Evolutionary conservation across 2,329 filamentous ascomycete species (phyloP).

Genomic region (Aureobasidium mangrovei): DNA sequence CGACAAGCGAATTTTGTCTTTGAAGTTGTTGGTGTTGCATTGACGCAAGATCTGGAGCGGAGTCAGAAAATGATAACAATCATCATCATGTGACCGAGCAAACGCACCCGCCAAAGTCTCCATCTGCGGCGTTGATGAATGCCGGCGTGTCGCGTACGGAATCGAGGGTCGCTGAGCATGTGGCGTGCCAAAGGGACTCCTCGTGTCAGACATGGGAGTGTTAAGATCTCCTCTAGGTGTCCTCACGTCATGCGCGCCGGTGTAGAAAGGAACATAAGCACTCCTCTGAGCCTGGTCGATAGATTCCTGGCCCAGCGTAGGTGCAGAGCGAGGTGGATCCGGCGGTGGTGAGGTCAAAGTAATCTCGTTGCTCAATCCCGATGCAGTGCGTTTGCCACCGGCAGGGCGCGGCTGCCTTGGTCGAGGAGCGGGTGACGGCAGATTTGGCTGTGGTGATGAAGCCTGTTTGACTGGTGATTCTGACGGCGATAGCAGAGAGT

Average conservation of each 20-base stretch:
- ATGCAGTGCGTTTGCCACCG: slow-evolving; percentile 29
- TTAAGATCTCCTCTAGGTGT: slow-evolving; percentile 5
- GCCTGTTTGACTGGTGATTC: slow-evolving; percentile 34
- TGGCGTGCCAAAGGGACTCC: slow-evolving; percentile 12
- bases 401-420: slow-evolving; percentile 16
- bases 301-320: slow-evolving; percentile 1
- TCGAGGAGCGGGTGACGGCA: slow-evolving; percentile 17
- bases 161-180: slow-evolving; percentile 15
- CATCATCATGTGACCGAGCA: slow-evolving; percentile 1
- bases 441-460: slow-evolving; percentile 26
- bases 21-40: slow-evolving; percentile 39
- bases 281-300: slow-evolving; percentile 17
- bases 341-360: slow-evolving; percentile 15
- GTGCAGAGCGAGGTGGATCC: slow-evolving; percentile 14
- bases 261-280: background rate
- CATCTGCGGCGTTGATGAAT: slow-evolving; percentile 39
- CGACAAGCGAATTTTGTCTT: slow-evolving; percentile 19
- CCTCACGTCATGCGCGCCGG: slow-evolving; percentile 10
- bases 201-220: slow-evolving; percentile 6
- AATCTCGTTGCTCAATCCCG: slow-evolving; percentile 36
- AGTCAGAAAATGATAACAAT: background rate
- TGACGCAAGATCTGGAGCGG: slow-evolving; percentile 34
- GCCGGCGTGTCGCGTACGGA: slow-evolving; percentile 26
- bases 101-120: slow-evolving; percentile 38
- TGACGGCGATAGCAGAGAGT: slow-evolving; percentile 40